Percentiles rank a stretch among this genome's conserved stretches.
phyloP scores from a whole-genome alignment of 2,329 filamentous ascomycete genomes.

The Hymenoscyphus infarciens region DNA sequence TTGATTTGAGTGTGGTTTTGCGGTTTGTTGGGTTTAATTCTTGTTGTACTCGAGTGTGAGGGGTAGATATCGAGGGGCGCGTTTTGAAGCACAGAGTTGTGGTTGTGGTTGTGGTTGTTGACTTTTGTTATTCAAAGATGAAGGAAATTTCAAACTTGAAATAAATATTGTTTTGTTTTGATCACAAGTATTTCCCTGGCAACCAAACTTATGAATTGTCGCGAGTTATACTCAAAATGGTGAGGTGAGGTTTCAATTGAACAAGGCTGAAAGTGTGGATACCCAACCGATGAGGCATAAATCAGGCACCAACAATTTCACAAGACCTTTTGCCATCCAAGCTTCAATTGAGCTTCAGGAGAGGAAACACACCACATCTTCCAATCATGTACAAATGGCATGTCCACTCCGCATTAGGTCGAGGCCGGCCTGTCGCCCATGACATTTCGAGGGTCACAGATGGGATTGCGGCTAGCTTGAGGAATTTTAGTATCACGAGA shows the following conservation, averaged over 20 bases:
- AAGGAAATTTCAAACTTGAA: background rate
- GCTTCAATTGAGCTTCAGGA: background rate
- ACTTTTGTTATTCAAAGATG: background rate
- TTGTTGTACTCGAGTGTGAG: too few species aligned
- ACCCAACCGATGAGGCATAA: conserved; percentile 13
- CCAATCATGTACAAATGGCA: conserved; percentile 37
- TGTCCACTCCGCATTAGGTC: conserved; percentile 33
- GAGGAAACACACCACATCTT: conserved; percentile 11
- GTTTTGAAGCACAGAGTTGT: background rate
- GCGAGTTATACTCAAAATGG: background rate
- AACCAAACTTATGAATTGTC: background rate
- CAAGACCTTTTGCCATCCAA: conserved; percentile 2
- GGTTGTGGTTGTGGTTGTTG: background rate
- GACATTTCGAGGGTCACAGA: conserved; percentile 32
- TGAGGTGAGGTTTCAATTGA: background rate
- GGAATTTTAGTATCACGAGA: conserved; percentile 32
- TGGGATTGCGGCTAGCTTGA: conserved; percentile 33
- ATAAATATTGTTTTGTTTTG: background rate
- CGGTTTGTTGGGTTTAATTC: background rate
- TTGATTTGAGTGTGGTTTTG: conserved; percentile 1
- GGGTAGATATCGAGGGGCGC: background rate
- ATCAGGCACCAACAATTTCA: conserved; percentile 16
- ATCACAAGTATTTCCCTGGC: background rate
- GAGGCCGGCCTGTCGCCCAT: conserved; percentile 28
- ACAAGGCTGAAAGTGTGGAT: conserved; percentile 19